Conservation (phyloP, 345 rosid genomes). For the Eucalyptus cloeziana region DNA sequence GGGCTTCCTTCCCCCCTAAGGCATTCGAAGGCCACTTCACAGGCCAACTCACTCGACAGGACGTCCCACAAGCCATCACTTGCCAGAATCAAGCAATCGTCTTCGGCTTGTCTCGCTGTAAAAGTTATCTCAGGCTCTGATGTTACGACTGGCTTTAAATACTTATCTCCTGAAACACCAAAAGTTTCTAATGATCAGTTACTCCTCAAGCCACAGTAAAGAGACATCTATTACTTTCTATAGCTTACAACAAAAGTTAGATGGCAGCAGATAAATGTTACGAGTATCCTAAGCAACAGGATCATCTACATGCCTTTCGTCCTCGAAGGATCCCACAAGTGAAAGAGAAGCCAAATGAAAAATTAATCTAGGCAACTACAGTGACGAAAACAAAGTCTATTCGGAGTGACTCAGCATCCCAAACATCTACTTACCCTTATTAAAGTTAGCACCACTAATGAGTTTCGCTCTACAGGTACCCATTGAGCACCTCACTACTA, state of each 20-base stretch:
- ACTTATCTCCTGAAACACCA: slow-evolving; percentile 45
- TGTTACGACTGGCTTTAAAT: slow-evolving; percentile 51
- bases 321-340: background rate
- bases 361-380: background rate
- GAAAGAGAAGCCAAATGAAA: background rate
- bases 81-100: slow-evolving; percentile 63
- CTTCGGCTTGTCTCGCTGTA: slow-evolving; percentile 33
- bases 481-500: background rate
- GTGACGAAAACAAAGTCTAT: background rate
- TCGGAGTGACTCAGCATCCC: background rate
- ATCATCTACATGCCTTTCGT: background rate
- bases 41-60: slow-evolving; percentile 48
- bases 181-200: background rate
- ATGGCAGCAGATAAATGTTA: background rate
- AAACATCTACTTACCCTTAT: background rate
- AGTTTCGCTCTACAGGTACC: background rate
- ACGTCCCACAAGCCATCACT: slow-evolving; percentile 89
- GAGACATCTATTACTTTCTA: background rate
- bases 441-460: background rate
- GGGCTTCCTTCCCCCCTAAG: slow-evolving; percentile 17
- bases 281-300: background rate
- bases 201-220: background rate
- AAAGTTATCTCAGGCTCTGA: slow-evolving; percentile 57
- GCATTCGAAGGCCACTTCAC: slow-evolving; percentile 48
- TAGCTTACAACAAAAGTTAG: background rate